Evolutionary conservation across 495 filamentous ascomycete genomes (phyloP), one percentile per base, ranked within the genome.

Genomic region (Aspergillus egyptiacus): DNA sequence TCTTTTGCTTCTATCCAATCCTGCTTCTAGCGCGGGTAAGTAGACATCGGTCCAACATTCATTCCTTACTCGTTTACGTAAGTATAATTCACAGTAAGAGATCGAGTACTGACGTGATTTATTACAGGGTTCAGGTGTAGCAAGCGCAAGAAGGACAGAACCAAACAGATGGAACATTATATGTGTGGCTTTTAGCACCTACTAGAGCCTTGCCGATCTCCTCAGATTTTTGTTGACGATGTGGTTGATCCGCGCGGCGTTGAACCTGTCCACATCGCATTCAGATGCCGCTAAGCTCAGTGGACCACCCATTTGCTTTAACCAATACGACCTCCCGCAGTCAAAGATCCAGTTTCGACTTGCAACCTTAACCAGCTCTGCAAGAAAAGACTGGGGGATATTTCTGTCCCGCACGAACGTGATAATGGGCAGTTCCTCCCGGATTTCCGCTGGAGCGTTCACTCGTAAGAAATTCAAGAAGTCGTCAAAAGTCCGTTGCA

Each of bases 321-420:
- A 27, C 66, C 66, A 69, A 38, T 67, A 69, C 14, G 64, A 67
- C 30, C 62, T 53, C 9, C 66, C 60, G 39, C 66, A 69, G 28
- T 69, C 63, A 51, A 69, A 69, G 10, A 64, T 3, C 66, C 66
- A 69, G 30, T 69, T 63, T 2, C 66, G 56, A 5, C 60, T 63
- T 10, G 56, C 64, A 7, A 67, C 63, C 35, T 56, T 59, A 11
- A 69, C 61, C 37, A 69, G 48, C 28, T 69, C 66, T 2, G 66
- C 64, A 28, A 69, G 52, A 35, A 66, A 62, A 14, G 57, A 62
- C 22, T 69, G 64, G 6, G 55, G 61, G 7, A 46, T 54, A 37
- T 23, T 53, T 13, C 35, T 50, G 34, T 66, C 64, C 25, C 66
- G 54, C 13, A 65, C 63, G 19, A 67, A 67, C 3, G 61, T 27